These are phyloP conservation scores for Opeltia flavorubescens DNA, from an alignment of 495 filamentous ascomycete genomes.

Conservation along the genomic window DNA sequence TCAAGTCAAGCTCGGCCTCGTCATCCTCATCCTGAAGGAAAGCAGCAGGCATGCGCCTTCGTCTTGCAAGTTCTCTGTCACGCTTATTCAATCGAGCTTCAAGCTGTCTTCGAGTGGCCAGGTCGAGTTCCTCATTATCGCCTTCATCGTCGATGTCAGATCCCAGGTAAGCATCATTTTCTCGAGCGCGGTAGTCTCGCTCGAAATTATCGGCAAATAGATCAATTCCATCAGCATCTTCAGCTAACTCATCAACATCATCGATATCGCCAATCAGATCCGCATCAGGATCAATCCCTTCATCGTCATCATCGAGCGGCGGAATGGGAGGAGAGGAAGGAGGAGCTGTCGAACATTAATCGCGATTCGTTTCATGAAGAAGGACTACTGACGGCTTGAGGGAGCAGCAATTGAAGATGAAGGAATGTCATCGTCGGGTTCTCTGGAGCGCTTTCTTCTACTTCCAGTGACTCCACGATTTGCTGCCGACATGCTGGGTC, in stretches of 20 bases:
- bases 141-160: slow-evolving; percentile 68
- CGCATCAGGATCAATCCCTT: slow-evolving; percentile 55
- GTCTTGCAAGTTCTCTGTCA: slow-evolving; percentile 64
- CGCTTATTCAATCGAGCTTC: slow-evolving; percentile 72
- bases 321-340: slow-evolving; percentile 42
- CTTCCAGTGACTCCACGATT: slow-evolving; percentile 56
- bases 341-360: slow-evolving; percentile 25
- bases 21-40: slow-evolving; percentile 86
- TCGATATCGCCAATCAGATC: slow-evolving; percentile 73
- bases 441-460: slow-evolving; percentile 66
- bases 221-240: slow-evolving; percentile 88
- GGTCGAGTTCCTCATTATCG: slow-evolving; percentile 61
- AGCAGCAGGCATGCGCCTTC: slow-evolving; percentile 63
- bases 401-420: slow-evolving; percentile 54
- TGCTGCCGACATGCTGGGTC: slow-evolving; percentile 68
- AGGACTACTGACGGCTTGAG: slow-evolving; percentile 48
- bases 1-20: slow-evolving; percentile 67
- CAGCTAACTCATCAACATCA: slow-evolving; percentile 89
- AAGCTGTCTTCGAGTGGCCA: slow-evolving; percentile 56
- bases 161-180: slow-evolving; percentile 53
- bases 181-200: slow-evolving; percentile 56
- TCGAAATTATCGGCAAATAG: slow-evolving; percentile 86
- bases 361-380: slow-evolving; percentile 1
- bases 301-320: slow-evolving; percentile 52
- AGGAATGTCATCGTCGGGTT: slow-evolving; percentile 54